These are phyloP conservation scores for Sesbania bispinosa DNA, from an alignment of 306 rosid genomes.

Conservation along the genomic window DNA sequence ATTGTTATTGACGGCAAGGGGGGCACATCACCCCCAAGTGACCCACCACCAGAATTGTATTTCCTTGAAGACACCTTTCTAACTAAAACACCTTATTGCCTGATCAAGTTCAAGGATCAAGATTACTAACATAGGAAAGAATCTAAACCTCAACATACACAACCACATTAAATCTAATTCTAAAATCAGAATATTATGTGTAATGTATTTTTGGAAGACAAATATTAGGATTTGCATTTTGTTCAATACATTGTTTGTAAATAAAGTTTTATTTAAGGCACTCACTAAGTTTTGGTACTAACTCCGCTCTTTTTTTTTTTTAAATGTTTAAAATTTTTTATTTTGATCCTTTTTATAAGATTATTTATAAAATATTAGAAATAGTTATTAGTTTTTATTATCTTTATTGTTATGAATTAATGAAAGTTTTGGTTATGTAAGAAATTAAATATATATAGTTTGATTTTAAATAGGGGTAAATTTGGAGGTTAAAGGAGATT, in stretches of 20 bases:
- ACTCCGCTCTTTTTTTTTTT: too few relatives aligned
- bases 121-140: background rate
- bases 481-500: too few relatives aligned
- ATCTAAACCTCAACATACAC: constrained; percentile 1
- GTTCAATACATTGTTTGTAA: background rate
- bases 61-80: background rate
- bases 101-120: background rate
- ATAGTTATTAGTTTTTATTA: too few relatives aligned
- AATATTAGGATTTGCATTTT: background rate
- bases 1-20: background rate
- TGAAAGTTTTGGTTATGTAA: too few relatives aligned
- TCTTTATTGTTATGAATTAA: too few relatives aligned
- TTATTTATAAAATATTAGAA: too few relatives aligned
- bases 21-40: constrained; percentile 23
- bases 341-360: too few relatives aligned
- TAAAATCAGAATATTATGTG: background rate
- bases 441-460: too few relatives aligned
- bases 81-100: background rate
- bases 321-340: too few relatives aligned
- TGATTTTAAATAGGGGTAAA: too few relatives aligned
- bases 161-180: background rate
- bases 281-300: too few relatives aligned
- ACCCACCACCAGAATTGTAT: constrained; percentile 24
- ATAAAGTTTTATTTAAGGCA: too few relatives aligned
- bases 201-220: background rate